Base-by-base conservation (phyloP, 1,284 basidiomycete species). In the Microstroma glucosiphilum region DNA sequence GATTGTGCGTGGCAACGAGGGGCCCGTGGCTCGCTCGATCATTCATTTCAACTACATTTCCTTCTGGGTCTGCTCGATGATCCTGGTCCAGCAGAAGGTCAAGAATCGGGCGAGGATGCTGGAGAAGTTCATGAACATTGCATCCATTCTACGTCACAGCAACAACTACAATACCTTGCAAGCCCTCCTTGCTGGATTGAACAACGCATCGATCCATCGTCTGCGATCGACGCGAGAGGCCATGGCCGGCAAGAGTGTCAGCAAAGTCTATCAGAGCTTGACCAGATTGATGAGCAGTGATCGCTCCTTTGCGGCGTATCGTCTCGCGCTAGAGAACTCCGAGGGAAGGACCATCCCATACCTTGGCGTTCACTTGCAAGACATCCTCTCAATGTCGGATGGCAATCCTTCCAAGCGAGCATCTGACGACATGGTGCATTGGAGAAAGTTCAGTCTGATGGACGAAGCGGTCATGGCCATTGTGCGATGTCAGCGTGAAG, bases 21-120 rank as follows among this genome's bases (percentile, higher is more conserved):
- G 72, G 0, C 69, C 72, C 1, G 72, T 74, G 7, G 58, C 72
- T n/a, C 63, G 66, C 9, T 69, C 66, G 30, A 76, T 76, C 40
- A 69, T 66, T 17, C 73, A 76, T 63, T 76, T 76, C 59, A 76
- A 76, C 61, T 76, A 76, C 64, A 65, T 74, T 55, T 73, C 71
- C 19, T 65, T 64, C 56, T 76, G 73, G 73, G 71, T 76, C 2
- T 72, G 69, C 55, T 68, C 71, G 17, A 73, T 76, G 70, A 72
- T 76, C 59, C 63, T 76, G 40, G 69, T 67, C 19, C 72, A 76
- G 60, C 58, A 61, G 26, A 74, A 75, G 62, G 64, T 65, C 8
- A 76, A 76, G 64, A 63, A 65, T 42, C 69, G 73, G 2, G 72
- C 71, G 15, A 43, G 67, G 40, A 71, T 76, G 69, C 49, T 76